Base-by-base conservation (phyloP, 768 basidiomycete species). In the Panaeolus cyanescens region DNA sequence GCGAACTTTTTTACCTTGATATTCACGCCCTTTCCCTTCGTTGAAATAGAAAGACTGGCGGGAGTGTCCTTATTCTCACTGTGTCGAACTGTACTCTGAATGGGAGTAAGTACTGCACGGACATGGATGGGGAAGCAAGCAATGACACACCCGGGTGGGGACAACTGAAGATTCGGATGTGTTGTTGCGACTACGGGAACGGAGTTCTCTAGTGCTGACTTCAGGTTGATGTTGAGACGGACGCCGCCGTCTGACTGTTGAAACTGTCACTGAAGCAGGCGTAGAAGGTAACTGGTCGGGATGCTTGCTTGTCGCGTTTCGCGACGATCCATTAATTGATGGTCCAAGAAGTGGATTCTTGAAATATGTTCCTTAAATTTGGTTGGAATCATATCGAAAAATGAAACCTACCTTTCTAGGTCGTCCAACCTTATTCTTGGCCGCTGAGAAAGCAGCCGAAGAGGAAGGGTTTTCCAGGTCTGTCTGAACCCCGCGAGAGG, bases 111-210 rank as follows among this genome's bases (percentile, higher is more conserved):
- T 20, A 58, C 54, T 20, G 65, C 30, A 57, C 28, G 17, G 31
- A 50, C 12, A 56, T 15, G 36, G 32, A 59, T n/a, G n/a, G 25
- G 10, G 59, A 19, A 55, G 20, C 34, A 32, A 31, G 40, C 20
- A n/a, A n/a, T 25, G 30, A 36, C 63, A 64, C 65, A 83, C 80
- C 66, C 72, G 76, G 34, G 77, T 77, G 50, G 80, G 76, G 30
- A 78, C 67, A 56, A 76, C 62, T 1, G 77, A 74, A 32, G 76
- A 74, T 34, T 79, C 79, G 40, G 68, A 64, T 19, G 73, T 71
- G 20, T 72, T 74, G 62, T 80, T 83, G 62, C 74, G 75, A 62
- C 80, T 76, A 57, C 67, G 68, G n/a, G 83, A 82, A 33, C 83
- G 77, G 39, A 83, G 65, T 63, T 80, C 77, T 25, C 82, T 75